These are phyloP conservation scores for Kwoniella dejecticola DNA, from an alignment of 768 basidiomycete species.

Conservation along the genomic window DNA sequence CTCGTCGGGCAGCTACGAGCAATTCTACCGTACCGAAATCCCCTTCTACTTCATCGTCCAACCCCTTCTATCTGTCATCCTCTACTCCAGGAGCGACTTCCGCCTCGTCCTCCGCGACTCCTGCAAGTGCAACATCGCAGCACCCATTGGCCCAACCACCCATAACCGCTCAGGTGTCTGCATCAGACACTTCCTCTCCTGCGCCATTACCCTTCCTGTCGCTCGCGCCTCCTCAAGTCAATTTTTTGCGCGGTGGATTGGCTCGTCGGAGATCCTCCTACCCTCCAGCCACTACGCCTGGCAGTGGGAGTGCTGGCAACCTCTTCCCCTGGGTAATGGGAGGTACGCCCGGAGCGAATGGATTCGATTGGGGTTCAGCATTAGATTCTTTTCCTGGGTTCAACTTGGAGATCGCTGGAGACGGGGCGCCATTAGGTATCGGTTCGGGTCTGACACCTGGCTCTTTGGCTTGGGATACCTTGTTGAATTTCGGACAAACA, in stretches of 20 bases:
- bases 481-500: constrained; percentile 33
- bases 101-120: constrained; percentile 8
- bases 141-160: constrained; percentile 27
- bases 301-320: constrained; percentile 11
- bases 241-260: constrained; percentile 17
- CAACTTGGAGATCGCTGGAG: constrained; percentile 22
- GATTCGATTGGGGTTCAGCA: constrained; percentile 16
- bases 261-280: constrained; percentile 38
- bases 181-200: constrained; percentile 1
- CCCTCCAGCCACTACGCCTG: constrained; percentile 29
- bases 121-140: constrained; percentile 8
- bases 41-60: constrained; percentile 8
- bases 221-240: constrained; percentile 22
- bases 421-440: neutral
- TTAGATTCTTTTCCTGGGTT: constrained; percentile 28
- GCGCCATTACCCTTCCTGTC: constrained; percentile 23
- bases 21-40: neutral
- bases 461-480: constrained; percentile 31
- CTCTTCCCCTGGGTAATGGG: constrained; percentile 24
- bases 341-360: constrained; percentile 21
- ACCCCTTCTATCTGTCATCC: neutral
- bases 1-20: constrained; percentile 5
- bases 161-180: constrained; percentile 6
- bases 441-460: constrained; percentile 24
- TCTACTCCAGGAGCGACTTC: constrained; percentile 10